Base-by-base conservation (phyloP, 208 protist species). In the Trypanosoma mega region DNA sequence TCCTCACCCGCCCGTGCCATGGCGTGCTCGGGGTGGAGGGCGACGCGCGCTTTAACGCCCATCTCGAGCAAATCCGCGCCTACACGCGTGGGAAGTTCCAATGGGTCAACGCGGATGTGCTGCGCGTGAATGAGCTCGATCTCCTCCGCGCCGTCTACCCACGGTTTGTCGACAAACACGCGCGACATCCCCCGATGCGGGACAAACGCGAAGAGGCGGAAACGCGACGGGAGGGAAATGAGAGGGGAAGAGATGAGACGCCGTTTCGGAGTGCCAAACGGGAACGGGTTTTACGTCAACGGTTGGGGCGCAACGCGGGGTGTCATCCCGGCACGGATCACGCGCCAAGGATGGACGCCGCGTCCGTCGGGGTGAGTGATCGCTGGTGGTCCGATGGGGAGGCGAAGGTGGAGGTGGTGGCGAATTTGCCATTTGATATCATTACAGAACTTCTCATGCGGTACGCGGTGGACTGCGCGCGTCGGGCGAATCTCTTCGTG, bases 1-100 rank as follows among this genome's bases (percentile, higher is more conserved):
- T 96, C 27, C 74, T 96, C 23, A 92, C 90, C 24, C 86, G 86
- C 4, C 86, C 86, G 1, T 92, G 85, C 51, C 62, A 86, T 16
- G 85, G 82, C 0, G 82, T 96, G 20, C 67, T 96, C 3, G 90
- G 87, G 0, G 68, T 96, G 27, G 90, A 96, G 66, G 39, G 67
- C 27, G 87, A 96, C 50, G 68, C 76, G 39, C 77, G 82, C 37
- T 96, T 93, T 70, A 92, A 91, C 63, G 60, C 74, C 0, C 78
- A 92, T 61, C 70, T 96, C 7, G 79, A 96, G 58, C 85, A 92
- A 58, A 92, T 96, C 34, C 66, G 68, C 8, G 72, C 52, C 30
- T 84, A 87, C 76, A 93, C 90, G 3, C 58, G 82, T 50, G 78
- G 77, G 18, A 91, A 92, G 65, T 96, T 96, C 72, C 73, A 91